Conservation (phyloP, 352 stramenopile species). For the Phytopythium chamaehyphon region DNA sequence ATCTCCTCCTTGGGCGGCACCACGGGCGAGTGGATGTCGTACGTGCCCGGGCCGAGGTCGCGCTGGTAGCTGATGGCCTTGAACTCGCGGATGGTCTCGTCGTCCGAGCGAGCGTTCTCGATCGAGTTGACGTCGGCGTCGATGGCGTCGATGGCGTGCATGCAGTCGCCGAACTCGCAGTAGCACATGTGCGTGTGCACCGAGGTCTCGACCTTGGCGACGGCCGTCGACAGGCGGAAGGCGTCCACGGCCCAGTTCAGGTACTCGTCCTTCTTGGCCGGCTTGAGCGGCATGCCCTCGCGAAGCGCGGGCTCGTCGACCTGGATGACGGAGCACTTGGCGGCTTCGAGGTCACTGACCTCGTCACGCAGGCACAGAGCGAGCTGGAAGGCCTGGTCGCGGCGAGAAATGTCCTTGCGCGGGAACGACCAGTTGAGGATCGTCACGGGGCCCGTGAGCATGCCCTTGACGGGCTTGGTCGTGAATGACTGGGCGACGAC, state of each 20-base stretch:
- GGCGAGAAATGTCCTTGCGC: constrained; percentile 87
- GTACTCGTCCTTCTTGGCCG: constrained; percentile 81
- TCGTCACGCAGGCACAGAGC: constrained; percentile 89
- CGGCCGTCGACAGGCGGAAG: constrained; percentile 86
- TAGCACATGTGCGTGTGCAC: constrained; percentile 97
- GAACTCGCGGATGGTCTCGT: constrained; percentile 90
- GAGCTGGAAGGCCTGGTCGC: constrained; percentile 89
- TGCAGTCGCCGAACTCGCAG: constrained; percentile 93
- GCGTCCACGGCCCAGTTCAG: constrained; percentile 74
- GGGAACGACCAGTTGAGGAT: constrained; percentile 96
- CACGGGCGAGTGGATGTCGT: constrained; percentile 94
- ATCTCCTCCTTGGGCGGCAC: constrained; percentile 88
- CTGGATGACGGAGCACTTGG: constrained; percentile 89
- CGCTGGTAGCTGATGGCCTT: constrained; percentile 88
- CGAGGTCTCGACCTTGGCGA: constrained; percentile 85
- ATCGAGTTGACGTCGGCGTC: constrained; percentile 95
- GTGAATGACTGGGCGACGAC: constrained; percentile 88
- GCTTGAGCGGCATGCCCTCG: constrained; percentile 90
- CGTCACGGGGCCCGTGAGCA: constrained; percentile 92
- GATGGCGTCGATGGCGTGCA: constrained; percentile 90
- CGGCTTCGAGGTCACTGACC: constrained; percentile 86
- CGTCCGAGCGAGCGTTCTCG: constrained; percentile 90
- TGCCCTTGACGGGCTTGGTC: constrained; percentile 91
- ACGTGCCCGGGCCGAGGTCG: constrained; percentile 88
- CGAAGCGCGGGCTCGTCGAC: constrained; percentile 91